Percentiles rank a stretch among this genome's conserved stretches.
Conservation (phyloP, 495 filamentous ascomycete genomes). For the Aspergillus bridgeri region DNA sequence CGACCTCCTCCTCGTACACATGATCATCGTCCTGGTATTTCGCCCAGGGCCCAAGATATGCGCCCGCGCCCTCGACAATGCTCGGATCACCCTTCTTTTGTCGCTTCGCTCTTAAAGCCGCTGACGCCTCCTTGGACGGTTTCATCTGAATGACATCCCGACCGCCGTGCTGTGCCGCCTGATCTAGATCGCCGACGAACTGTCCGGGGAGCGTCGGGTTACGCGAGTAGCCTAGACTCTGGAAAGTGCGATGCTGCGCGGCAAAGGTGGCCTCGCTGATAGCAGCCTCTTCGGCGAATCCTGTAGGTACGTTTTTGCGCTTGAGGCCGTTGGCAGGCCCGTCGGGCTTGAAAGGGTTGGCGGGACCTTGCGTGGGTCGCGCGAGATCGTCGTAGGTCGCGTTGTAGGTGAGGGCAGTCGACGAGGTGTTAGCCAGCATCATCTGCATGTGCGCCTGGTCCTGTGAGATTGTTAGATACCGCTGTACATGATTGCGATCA, state of each 20-base stretch:
- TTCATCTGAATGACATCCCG: slow-evolving; percentile 56
- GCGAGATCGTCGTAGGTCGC: slow-evolving; percentile 71
- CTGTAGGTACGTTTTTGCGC: slow-evolving; percentile 89
- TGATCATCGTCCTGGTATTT: slow-evolving; percentile 64
- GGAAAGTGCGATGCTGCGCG: slow-evolving; percentile 73
- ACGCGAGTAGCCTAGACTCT: slow-evolving; percentile 58
- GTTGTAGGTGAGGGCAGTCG: slow-evolving; percentile 53
- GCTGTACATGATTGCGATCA: neutral
- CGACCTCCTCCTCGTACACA: slow-evolving; percentile 58
- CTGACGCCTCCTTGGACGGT: slow-evolving; percentile 64
- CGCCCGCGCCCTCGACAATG: slow-evolving; percentile 77
- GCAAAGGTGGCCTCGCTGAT: slow-evolving; percentile 89
- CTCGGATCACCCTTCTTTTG: slow-evolving; percentile 81
- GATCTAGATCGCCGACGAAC: slow-evolving; percentile 53
- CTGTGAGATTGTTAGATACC: slow-evolving; percentile 40
- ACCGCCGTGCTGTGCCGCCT: slow-evolving; percentile 48
- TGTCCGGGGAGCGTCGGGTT: slow-evolving; percentile 50
- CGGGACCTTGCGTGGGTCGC: slow-evolving; percentile 66
- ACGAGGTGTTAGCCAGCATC: slow-evolving; percentile 54
- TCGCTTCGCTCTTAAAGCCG: slow-evolving; percentile 62
- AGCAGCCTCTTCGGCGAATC: slow-evolving; percentile 79
- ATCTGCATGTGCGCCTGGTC: slow-evolving; percentile 55
- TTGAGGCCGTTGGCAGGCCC: slow-evolving; percentile 58
- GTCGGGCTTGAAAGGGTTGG: slow-evolving; percentile 72
- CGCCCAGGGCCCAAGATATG: slow-evolving; percentile 94